phyloP scores from a whole-genome alignment of 768 basidiomycete genomes.

The Tricholoma furcatifolium region DNA sequence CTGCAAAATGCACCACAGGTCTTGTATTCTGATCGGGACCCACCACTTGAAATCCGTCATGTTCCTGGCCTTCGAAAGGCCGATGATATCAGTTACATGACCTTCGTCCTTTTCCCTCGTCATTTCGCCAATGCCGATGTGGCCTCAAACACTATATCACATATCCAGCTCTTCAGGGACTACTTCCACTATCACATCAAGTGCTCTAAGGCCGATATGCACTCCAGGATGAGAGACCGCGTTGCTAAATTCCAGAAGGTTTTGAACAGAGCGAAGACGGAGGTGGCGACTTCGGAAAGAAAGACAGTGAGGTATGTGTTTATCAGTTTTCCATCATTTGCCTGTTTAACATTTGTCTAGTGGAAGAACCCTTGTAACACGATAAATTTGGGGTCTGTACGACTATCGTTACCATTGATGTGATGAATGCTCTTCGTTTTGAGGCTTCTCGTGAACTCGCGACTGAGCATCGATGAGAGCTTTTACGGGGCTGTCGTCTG shows the following conservation, averaged over 20 bases:
- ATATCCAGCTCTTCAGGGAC: constrained; percentile 95
- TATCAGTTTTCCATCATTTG: not conserved
- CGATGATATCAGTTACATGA: constrained; percentile 95
- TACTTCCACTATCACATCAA: constrained; percentile 99
- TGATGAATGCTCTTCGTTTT: not conserved
- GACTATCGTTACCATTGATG: not conserved
- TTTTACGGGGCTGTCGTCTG: no score
- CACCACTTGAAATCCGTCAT: constrained; percentile 94
- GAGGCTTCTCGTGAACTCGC: not conserved
- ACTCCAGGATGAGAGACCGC: constrained; percentile 91
- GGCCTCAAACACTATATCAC: constrained; percentile 82
- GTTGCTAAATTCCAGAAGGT: constrained; percentile 96
- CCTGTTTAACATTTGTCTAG: constrained; percentile 25
- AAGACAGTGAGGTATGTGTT: constrained; percentile 86
- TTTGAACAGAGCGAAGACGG: constrained; percentile 93
- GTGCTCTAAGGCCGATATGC: constrained; percentile 98
- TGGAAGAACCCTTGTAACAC: constrained; percentile 56
- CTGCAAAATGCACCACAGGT: constrained; percentile 98
- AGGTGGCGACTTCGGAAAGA: constrained; percentile 74
- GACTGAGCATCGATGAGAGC: no score
- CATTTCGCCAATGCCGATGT: constrained; percentile 77
- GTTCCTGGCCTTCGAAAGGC: constrained; percentile 75
- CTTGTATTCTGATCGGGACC: constrained; percentile 90
- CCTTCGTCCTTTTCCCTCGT: constrained; percentile 96
- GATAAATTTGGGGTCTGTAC: constrained; percentile 29